Percentiles rank a stretch among this genome's conserved stretches.
Evolutionary conservation across 805 yeast species (phyloP).

Genomic region (Diddensiella santjacobensis): DNA sequence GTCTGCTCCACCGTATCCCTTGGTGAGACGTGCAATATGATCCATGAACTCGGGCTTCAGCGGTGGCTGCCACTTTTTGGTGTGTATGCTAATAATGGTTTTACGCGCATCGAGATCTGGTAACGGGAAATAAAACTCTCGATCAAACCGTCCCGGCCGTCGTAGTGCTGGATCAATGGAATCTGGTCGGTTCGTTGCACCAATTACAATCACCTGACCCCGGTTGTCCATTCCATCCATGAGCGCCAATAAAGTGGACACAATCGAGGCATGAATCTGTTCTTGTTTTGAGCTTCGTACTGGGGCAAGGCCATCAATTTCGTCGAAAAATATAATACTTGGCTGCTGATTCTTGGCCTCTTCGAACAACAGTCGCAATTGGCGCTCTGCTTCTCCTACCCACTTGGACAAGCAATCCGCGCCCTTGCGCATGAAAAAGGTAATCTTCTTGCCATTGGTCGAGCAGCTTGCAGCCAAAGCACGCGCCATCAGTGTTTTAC

Average conservation of each 20-base stretch:
- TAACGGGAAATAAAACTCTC: conserved; percentile 93
- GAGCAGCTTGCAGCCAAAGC: conserved; percentile 96
- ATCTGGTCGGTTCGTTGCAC: conserved; percentile 97
- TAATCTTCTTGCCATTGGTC: conserved; percentile 75
- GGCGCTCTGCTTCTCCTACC: conserved; percentile 99
- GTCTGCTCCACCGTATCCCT: conserved; percentile 98
- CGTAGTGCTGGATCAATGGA: conserved; percentile 97
- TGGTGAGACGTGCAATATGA: conserved; percentile 73
- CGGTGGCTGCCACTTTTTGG: conserved; percentile 83
- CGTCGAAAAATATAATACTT: conserved; percentile 92
- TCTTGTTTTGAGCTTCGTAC: conserved; percentile 97
- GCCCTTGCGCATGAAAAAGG: conserved; percentile 97
- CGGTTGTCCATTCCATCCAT: conserved; percentile 99
- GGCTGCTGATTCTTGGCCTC: conserved; percentile 97
- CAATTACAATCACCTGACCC: conserved; percentile 96
- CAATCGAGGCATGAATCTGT: conserved; percentile 96
- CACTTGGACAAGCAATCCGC: conserved; percentile 96
- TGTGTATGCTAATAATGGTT: conserved; percentile 79
- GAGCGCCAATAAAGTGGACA: conserved; percentile 86
- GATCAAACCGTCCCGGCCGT: conserved; percentile 94
- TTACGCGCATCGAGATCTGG: conserved; percentile 79
- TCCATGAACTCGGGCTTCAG: conserved; percentile 53
- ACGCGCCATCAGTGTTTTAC: conserved; percentile 96
- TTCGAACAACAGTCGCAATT: conserved; percentile 82
- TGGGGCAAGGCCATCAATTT: conserved; percentile 97